Conservation (phyloP, 1,284 basidiomycete genomes). For the Tetrapyrgos nigripes region DNA sequence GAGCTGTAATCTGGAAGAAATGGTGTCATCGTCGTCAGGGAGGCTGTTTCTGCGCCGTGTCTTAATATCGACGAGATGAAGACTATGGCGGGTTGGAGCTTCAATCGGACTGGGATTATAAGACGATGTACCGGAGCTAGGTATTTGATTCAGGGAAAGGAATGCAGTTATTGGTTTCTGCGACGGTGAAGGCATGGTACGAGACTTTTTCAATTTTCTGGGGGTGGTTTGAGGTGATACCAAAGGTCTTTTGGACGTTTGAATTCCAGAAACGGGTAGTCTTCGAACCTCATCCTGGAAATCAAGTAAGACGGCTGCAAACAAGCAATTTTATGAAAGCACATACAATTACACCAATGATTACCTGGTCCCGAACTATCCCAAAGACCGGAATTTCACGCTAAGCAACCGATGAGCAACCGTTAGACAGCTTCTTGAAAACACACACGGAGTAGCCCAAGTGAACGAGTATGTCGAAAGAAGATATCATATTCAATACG, state of each 20-base stretch:
- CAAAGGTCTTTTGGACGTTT: constrained; percentile 22
- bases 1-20: constrained; percentile 76
- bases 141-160: neutral
- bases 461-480: constrained; percentile 14
- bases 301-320: neutral
- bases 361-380: constrained; percentile 58
- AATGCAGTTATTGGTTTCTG: constrained; percentile 19
- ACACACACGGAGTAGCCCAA: constrained; percentile 54
- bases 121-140: neutral
- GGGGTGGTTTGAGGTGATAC: constrained; percentile 25
- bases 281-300: constrained; percentile 36
- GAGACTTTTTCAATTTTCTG: constrained; percentile 28
- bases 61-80: constrained; percentile 80
- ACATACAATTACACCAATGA: constrained; percentile 72
- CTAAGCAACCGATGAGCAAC: constrained; percentile 38
- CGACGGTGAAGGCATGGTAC: constrained; percentile 20
- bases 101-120: neutral
- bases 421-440: neutral
- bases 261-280: constrained; percentile 22
- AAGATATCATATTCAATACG: constrained; percentile 65
- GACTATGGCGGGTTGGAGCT: constrained; percentile 24
- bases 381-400: constrained; percentile 81
- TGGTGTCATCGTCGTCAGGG: constrained; percentile 68
- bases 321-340: neutral
- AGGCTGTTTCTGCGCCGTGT: constrained; percentile 63